A percentile compares a stretch with the other conserved stretches of the same genome.
Evolutionary conservation across 176 grass and related monocot genomes (phyloP).

Genomic region (Rhynchospora pubera): DNA sequence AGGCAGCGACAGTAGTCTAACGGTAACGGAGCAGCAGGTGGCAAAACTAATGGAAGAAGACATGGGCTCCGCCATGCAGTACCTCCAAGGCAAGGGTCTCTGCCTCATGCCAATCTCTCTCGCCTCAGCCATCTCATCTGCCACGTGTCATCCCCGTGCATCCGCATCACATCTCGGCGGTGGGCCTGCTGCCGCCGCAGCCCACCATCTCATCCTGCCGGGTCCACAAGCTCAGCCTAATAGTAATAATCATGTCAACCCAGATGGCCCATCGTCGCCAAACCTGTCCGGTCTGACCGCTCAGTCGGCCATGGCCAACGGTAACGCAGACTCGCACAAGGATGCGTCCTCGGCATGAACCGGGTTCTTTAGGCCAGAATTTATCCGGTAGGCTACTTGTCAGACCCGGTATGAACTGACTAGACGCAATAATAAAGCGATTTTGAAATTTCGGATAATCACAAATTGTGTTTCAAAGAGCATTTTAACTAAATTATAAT

Average conservation of each 20-base stretch:
- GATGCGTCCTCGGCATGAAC: conserved; percentile 23
- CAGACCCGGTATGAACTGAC: neutral
- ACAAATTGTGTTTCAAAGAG: neutral
- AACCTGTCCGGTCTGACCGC: conserved; percentile 28
- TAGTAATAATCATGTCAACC: neutral
- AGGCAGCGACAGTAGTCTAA: conserved; percentile 39
- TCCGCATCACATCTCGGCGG: neutral
- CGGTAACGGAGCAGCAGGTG: conserved; percentile 75
- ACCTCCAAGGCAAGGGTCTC: conserved; percentile 92
- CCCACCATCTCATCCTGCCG: neutral
- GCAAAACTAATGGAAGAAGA: conserved; percentile 92
- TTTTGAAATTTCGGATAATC: neutral
- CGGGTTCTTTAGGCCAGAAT: neutral
- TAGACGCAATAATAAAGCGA: neutral
- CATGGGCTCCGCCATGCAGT: conserved; percentile 94
- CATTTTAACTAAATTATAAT: neutral
- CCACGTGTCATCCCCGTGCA: conserved; percentile 44
- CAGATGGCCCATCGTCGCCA: conserved; percentile 9
- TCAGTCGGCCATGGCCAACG: conserved; percentile 31
- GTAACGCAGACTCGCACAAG: conserved; percentile 20
- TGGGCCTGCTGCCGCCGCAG: neutral
- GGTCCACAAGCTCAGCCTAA: neutral
- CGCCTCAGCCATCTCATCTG: conserved; percentile 64
- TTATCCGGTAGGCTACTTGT: neutral
- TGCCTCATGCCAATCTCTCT: conserved; percentile 95